Evolutionary conservation across 108 stramenopile species (phyloP).

Genomic region (Discostella stelligeroides): DNA sequence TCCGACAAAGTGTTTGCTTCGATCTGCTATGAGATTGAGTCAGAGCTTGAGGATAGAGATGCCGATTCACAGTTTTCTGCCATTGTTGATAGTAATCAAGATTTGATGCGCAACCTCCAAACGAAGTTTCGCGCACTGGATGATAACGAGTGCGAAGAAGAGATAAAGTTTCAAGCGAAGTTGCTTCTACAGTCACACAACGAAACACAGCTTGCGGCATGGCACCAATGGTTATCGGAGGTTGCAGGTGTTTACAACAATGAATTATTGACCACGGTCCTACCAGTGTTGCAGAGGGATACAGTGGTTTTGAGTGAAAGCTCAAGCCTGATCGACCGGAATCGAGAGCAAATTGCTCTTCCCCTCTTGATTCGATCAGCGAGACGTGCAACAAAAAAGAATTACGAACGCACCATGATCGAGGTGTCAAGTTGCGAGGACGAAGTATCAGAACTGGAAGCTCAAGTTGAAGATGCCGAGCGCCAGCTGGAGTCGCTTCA

Average conservation of each 20-base stretch:
- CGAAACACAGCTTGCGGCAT: slow-evolving; percentile 35
- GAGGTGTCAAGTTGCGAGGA: slow-evolving; percentile 33
- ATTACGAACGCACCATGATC: slow-evolving; percentile 34
- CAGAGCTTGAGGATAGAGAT: slow-evolving; percentile 38
- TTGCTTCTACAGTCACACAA: slow-evolving; percentile 25
- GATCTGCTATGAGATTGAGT: slow-evolving; percentile 64
- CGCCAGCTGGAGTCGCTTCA: slow-evolving; percentile 17
- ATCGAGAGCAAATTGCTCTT: slow-evolving; percentile 34
- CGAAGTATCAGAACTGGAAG: slow-evolving; percentile 44
- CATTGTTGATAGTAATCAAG: slow-evolving; percentile 36
- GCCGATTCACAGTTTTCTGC: slow-evolving; percentile 24
- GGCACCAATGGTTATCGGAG: slow-evolving; percentile 52
- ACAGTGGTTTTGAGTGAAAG: slow-evolving; percentile 22
- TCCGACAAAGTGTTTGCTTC: slow-evolving; percentile 48
- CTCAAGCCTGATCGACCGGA: slow-evolving; percentile 20
- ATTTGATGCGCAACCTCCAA: slow-evolving; percentile 36
- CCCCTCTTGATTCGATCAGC: slow-evolving; percentile 32
- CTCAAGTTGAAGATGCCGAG: slow-evolving; percentile 36
- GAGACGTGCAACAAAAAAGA: slow-evolving; percentile 40
- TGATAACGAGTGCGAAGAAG: background rate
- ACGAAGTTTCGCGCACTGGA: slow-evolving; percentile 33
- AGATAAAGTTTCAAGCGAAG: slow-evolving; percentile 4
- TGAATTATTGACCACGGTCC: slow-evolving; percentile 19
- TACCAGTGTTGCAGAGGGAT: slow-evolving; percentile 17
- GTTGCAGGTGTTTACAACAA: slow-evolving; percentile 49